phyloP scores from a whole-genome alignment of 306 rosid species.

The Lathyrus sativus region DNA sequence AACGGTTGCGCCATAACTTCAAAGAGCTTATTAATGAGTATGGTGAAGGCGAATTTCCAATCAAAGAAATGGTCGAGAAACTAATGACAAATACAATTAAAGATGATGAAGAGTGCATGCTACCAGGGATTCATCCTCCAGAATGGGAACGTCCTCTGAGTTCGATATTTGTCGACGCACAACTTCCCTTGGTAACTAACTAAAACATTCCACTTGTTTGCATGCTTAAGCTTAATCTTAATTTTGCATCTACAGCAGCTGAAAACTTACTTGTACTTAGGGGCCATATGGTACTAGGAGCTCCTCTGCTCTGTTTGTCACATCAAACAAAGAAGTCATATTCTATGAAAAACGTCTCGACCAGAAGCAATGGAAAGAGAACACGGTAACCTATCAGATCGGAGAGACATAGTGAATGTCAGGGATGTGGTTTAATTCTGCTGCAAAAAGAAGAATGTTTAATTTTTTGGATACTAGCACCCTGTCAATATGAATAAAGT shows the following conservation, averaged over 20 bases:
- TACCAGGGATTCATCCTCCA: slow-evolving; percentile 62
- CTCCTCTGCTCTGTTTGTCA: slow-evolving; percentile 64
- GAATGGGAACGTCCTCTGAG: slow-evolving; percentile 51
- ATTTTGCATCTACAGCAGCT: slow-evolving; percentile 20
- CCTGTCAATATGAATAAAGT: background rate
- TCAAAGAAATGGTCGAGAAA: slow-evolving; percentile 64
- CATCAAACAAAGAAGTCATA: slow-evolving; percentile 55
- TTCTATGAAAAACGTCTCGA: slow-evolving; percentile 67
- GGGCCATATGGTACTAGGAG: slow-evolving; percentile 85
- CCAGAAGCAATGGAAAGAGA: slow-evolving; percentile 60
- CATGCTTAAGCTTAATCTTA: background rate
- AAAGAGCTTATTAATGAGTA: slow-evolving; percentile 45
- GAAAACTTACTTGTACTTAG: slow-evolving; percentile 42
- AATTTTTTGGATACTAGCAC: background rate
- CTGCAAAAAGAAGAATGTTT: background rate
- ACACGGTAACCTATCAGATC: slow-evolving; percentile 46
- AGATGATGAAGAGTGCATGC: slow-evolving; percentile 55
- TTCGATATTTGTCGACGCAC: slow-evolving; percentile 63
- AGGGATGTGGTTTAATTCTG: slow-evolving; percentile 5
- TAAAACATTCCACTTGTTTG: slow-evolving; percentile 6
- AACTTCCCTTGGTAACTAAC: slow-evolving; percentile 47
- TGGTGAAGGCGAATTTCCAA: slow-evolving; percentile 52
- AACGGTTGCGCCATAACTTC: slow-evolving; percentile 62
- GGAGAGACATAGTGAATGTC: slow-evolving; percentile 31
- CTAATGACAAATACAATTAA: slow-evolving; percentile 63